phyloP scores from a whole-genome alignment of 1,284 basidiomycete genomes.

The Bondarzewia mesenterica region DNA sequence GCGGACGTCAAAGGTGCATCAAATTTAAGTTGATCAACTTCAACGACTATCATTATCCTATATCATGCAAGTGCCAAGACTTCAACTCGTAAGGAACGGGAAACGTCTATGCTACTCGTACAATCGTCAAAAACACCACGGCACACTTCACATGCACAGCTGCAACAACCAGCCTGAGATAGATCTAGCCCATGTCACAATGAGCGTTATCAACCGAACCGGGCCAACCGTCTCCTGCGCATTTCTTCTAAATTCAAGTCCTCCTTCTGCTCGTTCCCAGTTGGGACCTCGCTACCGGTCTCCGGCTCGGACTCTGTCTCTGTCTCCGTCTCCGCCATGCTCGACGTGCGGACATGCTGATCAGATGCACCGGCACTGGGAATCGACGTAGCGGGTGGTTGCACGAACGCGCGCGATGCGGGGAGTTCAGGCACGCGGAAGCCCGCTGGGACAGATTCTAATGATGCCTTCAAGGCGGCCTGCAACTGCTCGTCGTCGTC shows the following conservation, averaged over 20 bases:
- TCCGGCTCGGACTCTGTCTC: conserved; percentile 19
- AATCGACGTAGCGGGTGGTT: conserved; percentile 8
- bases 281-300: conserved; percentile 9
- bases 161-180: no score
- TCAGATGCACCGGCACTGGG: conserved; percentile 20
- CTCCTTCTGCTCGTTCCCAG: conserved; percentile 17
- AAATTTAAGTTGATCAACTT: no score
- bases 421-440: conserved; percentile 29
- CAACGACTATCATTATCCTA: no score
- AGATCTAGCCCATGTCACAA: no score
- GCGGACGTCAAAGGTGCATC: no score
- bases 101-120: no score
- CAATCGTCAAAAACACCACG: no score
- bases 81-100: no score
- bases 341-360: conserved; percentile 16
- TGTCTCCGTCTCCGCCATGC: conserved; percentile 21
- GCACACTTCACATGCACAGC: no score
- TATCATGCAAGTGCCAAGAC: no score
- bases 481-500: conserved; percentile 84
- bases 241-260: conserved; percentile 68
- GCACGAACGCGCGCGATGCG: conserved; percentile 12
- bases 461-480: conserved; percentile 76
- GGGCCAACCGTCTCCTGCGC: conserved; percentile 64
- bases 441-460: conserved; percentile 58
- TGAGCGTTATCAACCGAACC: conserved; percentile 46